Evolutionary conservation across 164 flowering plant genomes (phyloP), one percentile per base, ranked within the genome.

Genomic region (Hamamelis virginiana): DNA sequence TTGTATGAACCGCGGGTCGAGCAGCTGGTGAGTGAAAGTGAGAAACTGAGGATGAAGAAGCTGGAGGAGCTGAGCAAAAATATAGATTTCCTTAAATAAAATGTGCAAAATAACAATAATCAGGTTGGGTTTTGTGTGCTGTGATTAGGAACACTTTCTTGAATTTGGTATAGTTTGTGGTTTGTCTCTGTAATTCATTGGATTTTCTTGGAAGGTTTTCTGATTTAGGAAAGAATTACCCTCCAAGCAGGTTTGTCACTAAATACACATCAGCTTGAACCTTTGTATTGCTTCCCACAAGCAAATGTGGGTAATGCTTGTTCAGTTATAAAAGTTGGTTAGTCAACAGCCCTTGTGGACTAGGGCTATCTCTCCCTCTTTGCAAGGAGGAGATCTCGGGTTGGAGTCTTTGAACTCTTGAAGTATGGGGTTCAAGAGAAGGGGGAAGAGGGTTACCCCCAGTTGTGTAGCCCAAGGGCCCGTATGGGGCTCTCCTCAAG

Each of bases 1-100:
- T n/a, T 55, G n/a, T 44, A n/a, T 58, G 47, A 48, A 41, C 13
- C 22, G 12, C 23, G 43, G 23, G 15, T 19, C 51, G 48, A 16
- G 56, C 86, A 91, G 98, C 77, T 94, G 79, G 96, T 87, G 41
- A 65, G 77, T 68, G 97, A 94, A 75, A 94, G 97, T 65, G 97
- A 94, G 84, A 89, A 66, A 72, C 21, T 81, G 80, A 86, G 98
- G 78, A 76, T 91, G 89, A 86, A 84, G 81, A 90, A 90, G 85
- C 80, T 91, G 82, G 94, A 94, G 70, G 98, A 91, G 77, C 82
- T 91, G 71, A 87, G 88, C 91, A 90, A 84, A 80, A 76, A 80
- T 65, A 82, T 91, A 3, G 94, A 88, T 26, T 77, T 83, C 16
- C 74, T 87, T 9, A 61, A 67, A 28, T 85, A 68, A 83, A 67